A percentile compares a stretch with the other conserved stretches of the same genome.
phyloP scores from a whole-genome alignment of 371 early-diverging fungal genomes.

The Lichtheimia hyalospora region DNA sequence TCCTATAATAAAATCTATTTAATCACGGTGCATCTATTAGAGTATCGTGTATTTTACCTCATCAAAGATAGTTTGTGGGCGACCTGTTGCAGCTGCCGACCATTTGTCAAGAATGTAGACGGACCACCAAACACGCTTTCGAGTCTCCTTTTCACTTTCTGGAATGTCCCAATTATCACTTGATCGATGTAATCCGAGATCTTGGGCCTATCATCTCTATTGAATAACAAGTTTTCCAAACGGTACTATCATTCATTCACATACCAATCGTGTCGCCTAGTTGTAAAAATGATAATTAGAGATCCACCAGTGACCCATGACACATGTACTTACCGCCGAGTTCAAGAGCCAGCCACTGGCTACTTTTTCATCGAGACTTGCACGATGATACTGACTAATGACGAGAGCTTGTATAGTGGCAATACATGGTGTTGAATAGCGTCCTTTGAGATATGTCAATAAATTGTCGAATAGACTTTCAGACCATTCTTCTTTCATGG shows the following conservation, averaged over 20 bases:
- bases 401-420: constrained; percentile 45
- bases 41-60: constrained; percentile 6
- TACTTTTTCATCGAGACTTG: constrained; percentile 39
- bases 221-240: background rate
- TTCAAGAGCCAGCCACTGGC: constrained; percentile 41
- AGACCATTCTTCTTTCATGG: constrained; percentile 34
- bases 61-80: constrained; percentile 55
- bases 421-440: constrained; percentile 32
- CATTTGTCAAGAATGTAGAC: constrained; percentile 63
- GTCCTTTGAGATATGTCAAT: constrained; percentile 25
- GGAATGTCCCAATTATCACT: constrained; percentile 54
- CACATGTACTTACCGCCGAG: constrained; percentile 26
- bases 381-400: constrained; percentile 41
- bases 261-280: constrained; percentile 8
- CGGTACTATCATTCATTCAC: background rate
- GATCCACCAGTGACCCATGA: background rate
- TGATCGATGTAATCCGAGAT: constrained; percentile 67
- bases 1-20: constrained; percentile 12
- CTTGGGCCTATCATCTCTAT: constrained; percentile 49
- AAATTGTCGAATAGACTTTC: constrained; percentile 45
- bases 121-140: constrained; percentile 68
- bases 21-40: too few relatives aligned
- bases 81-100: constrained; percentile 49
- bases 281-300: background rate
- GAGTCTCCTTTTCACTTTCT: constrained; percentile 55